Evolutionary conservation across 495 filamentous ascomycete genomes (phyloP).

Genomic region (Pyrenula aspistea): DNA sequence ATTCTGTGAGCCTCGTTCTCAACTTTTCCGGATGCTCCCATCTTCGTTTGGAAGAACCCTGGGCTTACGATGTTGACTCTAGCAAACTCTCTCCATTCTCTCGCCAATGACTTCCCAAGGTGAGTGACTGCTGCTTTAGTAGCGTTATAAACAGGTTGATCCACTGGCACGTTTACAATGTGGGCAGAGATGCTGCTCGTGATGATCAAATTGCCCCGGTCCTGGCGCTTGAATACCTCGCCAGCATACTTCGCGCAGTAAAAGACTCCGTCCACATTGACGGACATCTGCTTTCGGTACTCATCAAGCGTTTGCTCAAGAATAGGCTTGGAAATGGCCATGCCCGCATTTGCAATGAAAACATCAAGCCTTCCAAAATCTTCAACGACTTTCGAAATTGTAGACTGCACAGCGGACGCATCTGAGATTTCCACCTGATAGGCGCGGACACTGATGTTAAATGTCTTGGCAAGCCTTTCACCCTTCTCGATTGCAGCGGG

Average conservation of each 20-base stretch:
- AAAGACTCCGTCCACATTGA: conserved; percentile 52
- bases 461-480: conserved; percentile 14
- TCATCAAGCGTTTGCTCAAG: conserved; percentile 33
- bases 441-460: conserved; percentile 22
- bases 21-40: conserved; percentile 65
- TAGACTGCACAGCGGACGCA: conserved; percentile 14
- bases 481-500: conserved; percentile 46
- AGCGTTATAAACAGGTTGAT: conserved; percentile 72
- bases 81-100: conserved; percentile 70
- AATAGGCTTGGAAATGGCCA: conserved; percentile 37
- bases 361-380: conserved; percentile 36
- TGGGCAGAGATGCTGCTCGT: conserved; percentile 59
- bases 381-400: conserved; percentile 21
- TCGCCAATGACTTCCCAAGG: conserved; percentile 48
- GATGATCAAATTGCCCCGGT: conserved; percentile 45
- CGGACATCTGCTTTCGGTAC: conserved; percentile 48
- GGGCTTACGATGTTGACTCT: conserved; percentile 64
- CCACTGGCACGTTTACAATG: conserved; percentile 67
- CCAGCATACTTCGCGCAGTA: conserved; percentile 59
- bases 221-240: conserved; percentile 48
- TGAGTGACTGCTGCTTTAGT: conserved; percentile 54
- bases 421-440: conserved; percentile 35
- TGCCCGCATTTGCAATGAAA: conserved; percentile 38
- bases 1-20: background rate
- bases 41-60: conserved; percentile 65